These are phyloP conservation scores for Lichina pygmaea DNA, from an alignment of 495 filamentous ascomycete genomes.

Conservation along the genomic window DNA sequence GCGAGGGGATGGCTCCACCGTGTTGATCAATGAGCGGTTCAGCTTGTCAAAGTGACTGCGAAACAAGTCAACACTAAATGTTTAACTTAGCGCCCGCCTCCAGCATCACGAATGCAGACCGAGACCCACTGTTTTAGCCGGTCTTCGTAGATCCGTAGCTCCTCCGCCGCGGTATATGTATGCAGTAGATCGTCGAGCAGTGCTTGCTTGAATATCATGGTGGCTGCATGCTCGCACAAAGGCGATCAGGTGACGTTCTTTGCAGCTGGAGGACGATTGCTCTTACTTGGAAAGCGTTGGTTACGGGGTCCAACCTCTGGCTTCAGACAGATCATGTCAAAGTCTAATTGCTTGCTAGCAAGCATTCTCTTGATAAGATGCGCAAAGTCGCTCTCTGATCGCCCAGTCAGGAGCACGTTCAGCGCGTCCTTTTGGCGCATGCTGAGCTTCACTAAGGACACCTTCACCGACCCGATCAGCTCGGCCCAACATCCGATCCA, in stretches of 20 bases:
- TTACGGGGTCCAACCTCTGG: slow-evolving; percentile 54
- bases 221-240: slow-evolving; percentile 11
- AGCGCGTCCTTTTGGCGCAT: slow-evolving; percentile 73
- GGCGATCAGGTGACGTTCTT: not conserved
- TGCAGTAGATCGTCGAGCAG: slow-evolving; percentile 55
- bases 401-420: slow-evolving; percentile 71
- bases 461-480: slow-evolving; percentile 13
- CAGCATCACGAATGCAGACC: no score
- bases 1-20: slow-evolving; percentile 15
- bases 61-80: slow-evolving; percentile 35
- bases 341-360: slow-evolving; percentile 47
- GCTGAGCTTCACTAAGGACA: slow-evolving; percentile 53
- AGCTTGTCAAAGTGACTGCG: slow-evolving; percentile 51
- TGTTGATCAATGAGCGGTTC: slow-evolving; percentile 19
- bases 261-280: not conserved
- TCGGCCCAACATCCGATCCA: no score
- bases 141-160: slow-evolving; percentile 51
- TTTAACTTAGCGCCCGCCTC: not conserved
- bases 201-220: slow-evolving; percentile 67
- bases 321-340: slow-evolving; percentile 77
- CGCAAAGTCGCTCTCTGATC: slow-evolving; percentile 47
- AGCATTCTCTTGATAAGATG: slow-evolving; percentile 67
- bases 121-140: slow-evolving; percentile 29
- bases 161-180: slow-evolving; percentile 60
- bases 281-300: slow-evolving; percentile 31